phyloP scores from a whole-genome alignment of 2,329 filamentous ascomycete species.

The Mollisiaceae sp. region DNA sequence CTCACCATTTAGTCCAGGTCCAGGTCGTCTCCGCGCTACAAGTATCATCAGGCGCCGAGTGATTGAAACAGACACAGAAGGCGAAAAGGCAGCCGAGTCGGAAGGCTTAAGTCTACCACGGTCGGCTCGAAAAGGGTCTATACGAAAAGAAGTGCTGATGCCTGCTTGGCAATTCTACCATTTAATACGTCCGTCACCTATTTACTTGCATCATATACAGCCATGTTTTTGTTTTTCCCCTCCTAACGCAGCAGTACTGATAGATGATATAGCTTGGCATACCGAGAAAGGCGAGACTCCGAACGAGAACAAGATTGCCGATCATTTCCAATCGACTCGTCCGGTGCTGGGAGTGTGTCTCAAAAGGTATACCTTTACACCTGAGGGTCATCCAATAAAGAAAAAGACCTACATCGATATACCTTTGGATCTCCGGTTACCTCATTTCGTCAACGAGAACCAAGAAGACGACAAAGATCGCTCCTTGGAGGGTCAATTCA shows the following conservation, averaged over 20 bases:
- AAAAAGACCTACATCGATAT: slow-evolving; percentile 90
- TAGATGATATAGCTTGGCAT: slow-evolving; percentile 73
- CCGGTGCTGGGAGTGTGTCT: slow-evolving; percentile 92
- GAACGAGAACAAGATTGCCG: slow-evolving; percentile 61
- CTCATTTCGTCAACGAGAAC: slow-evolving; percentile 87
- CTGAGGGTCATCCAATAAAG: slow-evolving; percentile 69
- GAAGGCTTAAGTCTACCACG: slow-evolving; percentile 43
- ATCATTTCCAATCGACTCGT: slow-evolving; percentile 80
- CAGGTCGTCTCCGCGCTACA: slow-evolving; percentile 44
- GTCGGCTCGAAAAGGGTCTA: slow-evolving; percentile 41
- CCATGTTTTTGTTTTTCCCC: slow-evolving; percentile 22
- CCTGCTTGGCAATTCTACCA: slow-evolving; percentile 98
- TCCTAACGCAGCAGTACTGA: slow-evolving; percentile 42
- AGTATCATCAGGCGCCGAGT: slow-evolving; percentile 60
- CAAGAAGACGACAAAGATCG: slow-evolving; percentile 65
- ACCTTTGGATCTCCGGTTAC: slow-evolving; percentile 79
- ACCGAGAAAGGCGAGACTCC: slow-evolving; percentile 64
- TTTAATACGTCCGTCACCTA: slow-evolving; percentile 73
- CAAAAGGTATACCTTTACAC: slow-evolving; percentile 83
- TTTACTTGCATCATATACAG: slow-evolving; percentile 34
- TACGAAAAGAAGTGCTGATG: slow-evolving; percentile 85
- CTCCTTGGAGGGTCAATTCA: slow-evolving; percentile 82
- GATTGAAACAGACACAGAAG: slow-evolving; percentile 16
- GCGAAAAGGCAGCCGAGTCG: slow-evolving; percentile 44
- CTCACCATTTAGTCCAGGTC: slow-evolving; percentile 29